Evolutionary conservation across 805 yeast genomes (phyloP).

Genomic region (Wickerhamiella lipophila): DNA sequence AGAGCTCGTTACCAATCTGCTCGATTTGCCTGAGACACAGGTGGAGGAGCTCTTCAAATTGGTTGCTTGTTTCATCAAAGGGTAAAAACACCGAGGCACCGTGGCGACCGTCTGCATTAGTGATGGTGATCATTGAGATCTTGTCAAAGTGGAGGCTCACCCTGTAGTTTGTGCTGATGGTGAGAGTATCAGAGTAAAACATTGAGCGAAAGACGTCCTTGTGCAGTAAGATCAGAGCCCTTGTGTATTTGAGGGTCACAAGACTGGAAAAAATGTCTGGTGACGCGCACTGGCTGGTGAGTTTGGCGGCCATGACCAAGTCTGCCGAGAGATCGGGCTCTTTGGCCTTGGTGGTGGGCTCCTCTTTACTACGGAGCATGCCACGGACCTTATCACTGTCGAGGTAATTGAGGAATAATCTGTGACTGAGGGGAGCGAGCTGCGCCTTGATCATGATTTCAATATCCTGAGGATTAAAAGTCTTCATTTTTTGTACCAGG

Average conservation of each 20-base stretch:
- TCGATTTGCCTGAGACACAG: conserved; percentile 3
- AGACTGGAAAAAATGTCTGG: not conserved
- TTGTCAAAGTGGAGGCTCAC: conserved; percentile 4
- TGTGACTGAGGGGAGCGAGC: not conserved
- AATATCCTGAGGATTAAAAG: conserved; percentile 2
- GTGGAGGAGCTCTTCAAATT: not conserved
- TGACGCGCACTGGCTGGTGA: conserved; percentile 2
- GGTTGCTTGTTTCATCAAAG: not conserved
- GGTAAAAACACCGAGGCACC: conserved; percentile 5
- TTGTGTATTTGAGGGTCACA: not conserved
- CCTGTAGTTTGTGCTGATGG: conserved; percentile 5
- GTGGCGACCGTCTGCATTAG: conserved; percentile 1
- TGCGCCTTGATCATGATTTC: conserved; percentile 5
- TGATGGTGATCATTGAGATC: not conserved
- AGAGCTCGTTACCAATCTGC: not conserved
- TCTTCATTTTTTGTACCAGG: not conserved
- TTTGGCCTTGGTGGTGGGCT: not conserved
- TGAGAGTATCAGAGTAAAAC: not conserved
- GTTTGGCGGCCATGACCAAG: conserved; percentile 3
- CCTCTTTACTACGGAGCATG: conserved; percentile 4
- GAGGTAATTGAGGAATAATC: conserved; percentile 4
- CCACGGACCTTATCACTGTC: conserved; percentile 7
- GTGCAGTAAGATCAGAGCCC: not conserved
- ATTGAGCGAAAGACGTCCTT: not conserved
- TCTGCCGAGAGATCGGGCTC: not conserved